Evolutionary conservation across 179 eudicot genomes (phyloP).

Genomic region (Corrigiola litoralis): DNA sequence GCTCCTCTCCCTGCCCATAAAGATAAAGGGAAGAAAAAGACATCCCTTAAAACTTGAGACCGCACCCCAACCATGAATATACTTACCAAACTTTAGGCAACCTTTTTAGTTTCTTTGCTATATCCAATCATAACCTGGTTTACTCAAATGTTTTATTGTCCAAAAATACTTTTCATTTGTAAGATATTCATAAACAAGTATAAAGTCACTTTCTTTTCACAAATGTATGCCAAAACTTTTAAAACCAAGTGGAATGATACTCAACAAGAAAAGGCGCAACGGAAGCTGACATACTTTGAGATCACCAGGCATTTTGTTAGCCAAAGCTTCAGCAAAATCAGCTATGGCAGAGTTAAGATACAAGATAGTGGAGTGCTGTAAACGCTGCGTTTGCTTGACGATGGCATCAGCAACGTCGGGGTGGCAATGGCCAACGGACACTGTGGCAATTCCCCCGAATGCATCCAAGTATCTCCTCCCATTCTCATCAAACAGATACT

Average conservation of each 20-base stretch:
- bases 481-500: conserved; percentile 72
- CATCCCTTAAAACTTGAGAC: no score
- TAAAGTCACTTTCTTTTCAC: conserved; percentile 12
- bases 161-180: neutral
- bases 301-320: conserved; percentile 78
- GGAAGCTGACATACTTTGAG: conserved; percentile 51
- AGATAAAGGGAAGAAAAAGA: no score
- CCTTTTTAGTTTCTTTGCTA: neutral
- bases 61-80: neutral
- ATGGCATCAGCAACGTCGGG: conserved; percentile 80
- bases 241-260: neutral
- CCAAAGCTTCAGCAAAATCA: conserved; percentile 90
- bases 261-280: neutral
- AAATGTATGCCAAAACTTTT: neutral
- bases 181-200: no score
- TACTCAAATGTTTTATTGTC: neutral
- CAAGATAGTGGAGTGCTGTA: conserved; percentile 79
- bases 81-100: neutral
- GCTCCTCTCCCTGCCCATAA: neutral
- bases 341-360: conserved; percentile 71
- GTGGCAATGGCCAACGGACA: conserved; percentile 87
- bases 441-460: conserved; percentile 85
- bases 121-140: neutral
- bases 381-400: conserved; percentile 51
- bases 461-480: conserved; percentile 85